phyloP scores from a whole-genome alignment of 768 basidiomycete species.

The Auricularia sp. region DNA sequence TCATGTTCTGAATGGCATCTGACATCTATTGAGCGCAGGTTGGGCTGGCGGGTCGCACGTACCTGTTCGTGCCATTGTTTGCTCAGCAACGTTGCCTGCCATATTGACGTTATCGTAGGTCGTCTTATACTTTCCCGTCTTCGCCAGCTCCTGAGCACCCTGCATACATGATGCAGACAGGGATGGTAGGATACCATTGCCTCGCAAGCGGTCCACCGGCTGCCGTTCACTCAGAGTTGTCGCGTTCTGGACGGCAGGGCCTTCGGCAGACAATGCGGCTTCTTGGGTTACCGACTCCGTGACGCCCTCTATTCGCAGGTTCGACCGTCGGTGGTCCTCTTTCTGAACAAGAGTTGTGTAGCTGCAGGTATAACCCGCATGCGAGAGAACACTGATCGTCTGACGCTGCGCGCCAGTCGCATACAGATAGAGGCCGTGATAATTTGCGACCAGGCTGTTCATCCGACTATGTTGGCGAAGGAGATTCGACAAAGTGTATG shows the following conservation, averaged over 20 bases:
- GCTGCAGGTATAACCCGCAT: constrained; percentile 23
- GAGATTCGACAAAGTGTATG: constrained; percentile 11
- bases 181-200: constrained; percentile 14
- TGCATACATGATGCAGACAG: constrained; percentile 18
- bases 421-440: constrained; percentile 25
- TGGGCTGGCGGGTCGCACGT: no score
- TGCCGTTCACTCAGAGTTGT: neutral
- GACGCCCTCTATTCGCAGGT: neutral
- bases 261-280: no score
- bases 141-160: constrained; percentile 14
- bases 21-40: neutral
- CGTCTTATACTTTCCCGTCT: constrained; percentile 11
- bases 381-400: constrained; percentile 20
- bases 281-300: neutral
- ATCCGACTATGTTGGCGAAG: constrained; percentile 24
- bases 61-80: constrained; percentile 24
- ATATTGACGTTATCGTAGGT: constrained; percentile 35
- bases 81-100: constrained; percentile 20
- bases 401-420: constrained; percentile 25
- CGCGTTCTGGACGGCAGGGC: no score
- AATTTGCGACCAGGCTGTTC: constrained; percentile 21
- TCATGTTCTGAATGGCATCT: constrained; percentile 28
- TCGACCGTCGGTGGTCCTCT: neutral
- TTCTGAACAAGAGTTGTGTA: constrained; percentile 19
- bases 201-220: neutral